Base-by-base conservation (phyloP, 257 asterid genomes). In the Fraxinus quadrangulata region DNA sequence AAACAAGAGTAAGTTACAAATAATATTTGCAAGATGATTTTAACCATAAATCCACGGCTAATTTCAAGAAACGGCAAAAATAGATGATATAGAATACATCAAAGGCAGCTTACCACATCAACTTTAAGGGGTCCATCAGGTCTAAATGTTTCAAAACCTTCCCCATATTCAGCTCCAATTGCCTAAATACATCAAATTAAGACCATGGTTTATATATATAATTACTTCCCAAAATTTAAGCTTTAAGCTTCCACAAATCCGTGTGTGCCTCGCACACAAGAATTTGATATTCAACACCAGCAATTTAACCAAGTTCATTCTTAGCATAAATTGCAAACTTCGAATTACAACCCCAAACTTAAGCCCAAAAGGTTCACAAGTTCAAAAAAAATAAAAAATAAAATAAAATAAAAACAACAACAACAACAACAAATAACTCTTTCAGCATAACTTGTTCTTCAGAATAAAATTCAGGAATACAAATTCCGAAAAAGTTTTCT, bases 91-190 rank as follows among this genome's bases (percentile, higher is more conserved):
- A 40, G 71, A 59, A 75, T 17, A n/a, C 23, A 75, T 54, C 4
- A 21, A 2, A 26, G 23, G 68, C 4, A 1, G 71, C 87, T 76
- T 83, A 95, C 99, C 96, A 95, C 99, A 40, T 95, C 99, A 76
- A 95, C 93, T 90, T 96, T 96, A 74, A 96, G 92, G 26, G 91
- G 97, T 33, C 97, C 98, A 77, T 93, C 93, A 4, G 94, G 91
- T 79, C 98, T 83, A 86, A 96, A 93, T 45, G 97, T 93, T 89
- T 92, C 98, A 74, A 95, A 95, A 42, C 98, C 99, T 87, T 95
- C 98, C 56, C 99, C 98, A 77, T 95, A 95, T 87, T 95, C 99
- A 75, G 99, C 98, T 79, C 98, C 99, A 85, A 93, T 93, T n/a
- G 86, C 97, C 99, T 95, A 83, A 14, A 51, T 54, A 59, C 17